Percentiles rank a stretch among this genome's conserved stretches.
phyloP scores from a whole-genome alignment of 2,329 filamentous ascomycete genomes.

The Epichloe brachyelytri region DNA sequence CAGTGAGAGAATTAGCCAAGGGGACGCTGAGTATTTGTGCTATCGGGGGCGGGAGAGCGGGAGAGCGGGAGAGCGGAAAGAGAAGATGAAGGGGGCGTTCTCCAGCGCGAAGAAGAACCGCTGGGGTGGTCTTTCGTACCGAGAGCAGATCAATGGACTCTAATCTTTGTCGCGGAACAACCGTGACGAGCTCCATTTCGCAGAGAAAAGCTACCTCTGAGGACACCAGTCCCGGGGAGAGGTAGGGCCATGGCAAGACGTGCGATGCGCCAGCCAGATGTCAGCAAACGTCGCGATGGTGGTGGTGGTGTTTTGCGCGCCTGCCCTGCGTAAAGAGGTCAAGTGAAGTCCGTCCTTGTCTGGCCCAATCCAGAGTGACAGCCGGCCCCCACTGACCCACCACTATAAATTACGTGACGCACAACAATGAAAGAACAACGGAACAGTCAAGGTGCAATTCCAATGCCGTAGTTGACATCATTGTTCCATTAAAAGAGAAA shows the following conservation, averaged over 20 bases:
- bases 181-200: conserved; percentile 92
- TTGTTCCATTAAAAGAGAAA: not conserved
- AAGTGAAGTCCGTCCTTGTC: too few relatives aligned
- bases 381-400: too few relatives aligned
- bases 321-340: not conserved
- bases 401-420: too few relatives aligned
- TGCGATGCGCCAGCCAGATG: not conserved
- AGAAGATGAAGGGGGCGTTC: not conserved
- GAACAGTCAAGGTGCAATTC: not conserved
- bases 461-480: not conserved
- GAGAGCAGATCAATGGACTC: conserved; percentile 75
- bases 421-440: too few relatives aligned
- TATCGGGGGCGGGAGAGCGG: not conserved
- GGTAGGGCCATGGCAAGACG: conserved; percentile 32
- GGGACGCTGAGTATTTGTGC: not conserved
- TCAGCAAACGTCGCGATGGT: not conserved
- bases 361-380: too few relatives aligned
- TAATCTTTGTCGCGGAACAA: conserved; percentile 81
- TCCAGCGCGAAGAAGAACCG: not conserved
- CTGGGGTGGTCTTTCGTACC: conserved; percentile 40
- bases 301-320: not conserved
- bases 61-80: not conserved
- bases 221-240: conserved; percentile 52
- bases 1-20: too few relatives aligned
- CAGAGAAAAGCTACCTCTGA: conserved; percentile 87